Base-by-base conservation (phyloP, 139 green algal genomes). In the Tetradesmus lagerheimii region DNA sequence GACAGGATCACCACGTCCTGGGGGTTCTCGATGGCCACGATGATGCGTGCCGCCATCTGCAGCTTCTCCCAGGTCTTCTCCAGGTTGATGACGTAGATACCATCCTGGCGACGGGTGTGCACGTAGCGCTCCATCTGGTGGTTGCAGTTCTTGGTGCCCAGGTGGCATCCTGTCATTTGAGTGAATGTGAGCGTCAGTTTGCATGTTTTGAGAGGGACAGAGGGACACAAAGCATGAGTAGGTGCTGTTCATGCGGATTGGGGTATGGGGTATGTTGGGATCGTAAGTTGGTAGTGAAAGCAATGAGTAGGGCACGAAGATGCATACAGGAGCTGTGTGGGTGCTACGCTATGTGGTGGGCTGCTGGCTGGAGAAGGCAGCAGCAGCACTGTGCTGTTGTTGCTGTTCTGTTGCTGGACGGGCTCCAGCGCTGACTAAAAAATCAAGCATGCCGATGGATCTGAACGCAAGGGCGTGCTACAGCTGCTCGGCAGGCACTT, bases 41-140 rank as follows among this genome's bases (percentile, higher is more conserved):
- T 99, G 80, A 99, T 94, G 87, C 98, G 97, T 8, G 98, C 98
- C 14, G 98, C 98, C 94, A 99, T 94, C 95, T 98, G 95, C 90
- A 99, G 96, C 96, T 99, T 99, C 91, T 99, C 97, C 95, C 97
- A 99, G 3, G 98, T 99, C 95, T 99, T 99, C 90, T 95, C 95
- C 92, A 99, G 95, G 96, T 99, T 99, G 94, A 99, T 98, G 67
- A 99, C 95, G 91, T 98, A 99, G 90, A 99, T 98, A 87, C 98
- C 97, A 90, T 98, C 97, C 38, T 93, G 80, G n/a, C 93, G 92
- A 78, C 97, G 96, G 84, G 94, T 94, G 95, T 97, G 97, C 64
- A 98, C 94, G 88, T 99, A 99, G 80, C 98, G 95, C 95, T 99
- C 97, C 98, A 99, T 99, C 94, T 98, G 94, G 86, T 93, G 96